Percentiles rank a stretch among this genome's conserved stretches.
phyloP scores from a whole-genome alignment of 257 asterid species.

The Fraxinus pennsylvanica region DNA sequence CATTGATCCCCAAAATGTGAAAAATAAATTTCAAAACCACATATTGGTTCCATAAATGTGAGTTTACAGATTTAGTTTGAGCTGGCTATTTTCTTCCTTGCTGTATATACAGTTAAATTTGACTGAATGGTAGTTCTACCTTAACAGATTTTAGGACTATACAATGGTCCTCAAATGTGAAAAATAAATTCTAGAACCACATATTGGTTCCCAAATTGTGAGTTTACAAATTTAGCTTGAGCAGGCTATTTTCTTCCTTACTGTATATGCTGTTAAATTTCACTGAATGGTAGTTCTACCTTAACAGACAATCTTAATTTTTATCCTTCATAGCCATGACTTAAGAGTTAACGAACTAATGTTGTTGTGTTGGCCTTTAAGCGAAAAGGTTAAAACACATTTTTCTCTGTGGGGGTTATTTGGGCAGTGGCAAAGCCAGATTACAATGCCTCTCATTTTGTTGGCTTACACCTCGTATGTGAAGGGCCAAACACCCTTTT shows the following conservation, averaged over 20 bases:
- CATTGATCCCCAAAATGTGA: constrained; percentile 2
- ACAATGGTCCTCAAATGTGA: not conserved
- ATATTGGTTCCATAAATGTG: not conserved
- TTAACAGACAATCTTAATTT: not conserved
- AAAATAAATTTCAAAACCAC: not conserved
- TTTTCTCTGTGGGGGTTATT: not conserved
- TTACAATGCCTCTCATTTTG: not conserved
- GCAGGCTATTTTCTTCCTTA: not conserved
- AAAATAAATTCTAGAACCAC: not conserved
- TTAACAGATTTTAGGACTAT: constrained; percentile 12
- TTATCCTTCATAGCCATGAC: not conserved
- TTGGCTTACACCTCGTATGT: not conserved
- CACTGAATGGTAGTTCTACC: not conserved
- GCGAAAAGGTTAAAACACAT: not conserved
- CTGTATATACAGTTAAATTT: not conserved
- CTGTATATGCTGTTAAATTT: not conserved
- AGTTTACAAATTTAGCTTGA: not conserved
- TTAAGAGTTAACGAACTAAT: not conserved
- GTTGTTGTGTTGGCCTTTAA: not conserved
- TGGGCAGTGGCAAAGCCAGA: not conserved
- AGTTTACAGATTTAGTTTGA: not conserved
- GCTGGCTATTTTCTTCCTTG: not conserved
- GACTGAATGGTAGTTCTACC: not conserved
- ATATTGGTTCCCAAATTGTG: not conserved
- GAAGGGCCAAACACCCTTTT: not conserved